Conservation (phyloP, 768 basidiomycete genomes). For the Calocera cornea region DNA sequence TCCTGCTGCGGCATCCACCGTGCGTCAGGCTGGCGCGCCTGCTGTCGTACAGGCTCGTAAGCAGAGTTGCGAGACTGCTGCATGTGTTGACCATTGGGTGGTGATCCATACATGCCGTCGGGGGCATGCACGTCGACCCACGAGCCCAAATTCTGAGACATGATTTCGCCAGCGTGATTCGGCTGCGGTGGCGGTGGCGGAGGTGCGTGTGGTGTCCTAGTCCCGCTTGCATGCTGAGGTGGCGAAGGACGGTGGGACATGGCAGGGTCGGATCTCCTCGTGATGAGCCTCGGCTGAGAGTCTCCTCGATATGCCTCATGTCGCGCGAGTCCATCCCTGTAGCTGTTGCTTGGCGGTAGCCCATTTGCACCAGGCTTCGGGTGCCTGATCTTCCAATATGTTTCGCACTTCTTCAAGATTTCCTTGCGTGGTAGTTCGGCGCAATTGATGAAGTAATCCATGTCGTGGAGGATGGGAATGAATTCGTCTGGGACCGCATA, state of each 20-base stretch:
- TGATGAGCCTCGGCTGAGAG: background rate
- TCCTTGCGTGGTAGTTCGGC: slow-evolving; percentile 88
- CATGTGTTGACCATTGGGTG: background rate
- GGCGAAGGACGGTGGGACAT: background rate
- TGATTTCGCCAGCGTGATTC: background rate
- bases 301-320: background rate
- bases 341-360: slow-evolving; percentile 4
- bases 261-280: background rate
- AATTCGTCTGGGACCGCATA: slow-evolving; percentile 92
- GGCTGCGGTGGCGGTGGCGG: background rate
- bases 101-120: background rate
- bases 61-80: background rate
- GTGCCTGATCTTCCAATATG: slow-evolving; percentile 41
- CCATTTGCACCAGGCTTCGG: background rate
- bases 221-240: background rate
- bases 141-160: background rate
- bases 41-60: background rate
- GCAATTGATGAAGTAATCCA: slow-evolving; percentile 79
- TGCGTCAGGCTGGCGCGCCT: background rate
- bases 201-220: background rate
- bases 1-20: background rate
- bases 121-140: background rate
- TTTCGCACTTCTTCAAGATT: slow-evolving; percentile 87
- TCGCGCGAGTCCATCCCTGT: background rate
- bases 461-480: slow-evolving; percentile 69